Base-by-base conservation (phyloP, 1,139 yeast species). In the Candida buenavistaensis region DNA sequence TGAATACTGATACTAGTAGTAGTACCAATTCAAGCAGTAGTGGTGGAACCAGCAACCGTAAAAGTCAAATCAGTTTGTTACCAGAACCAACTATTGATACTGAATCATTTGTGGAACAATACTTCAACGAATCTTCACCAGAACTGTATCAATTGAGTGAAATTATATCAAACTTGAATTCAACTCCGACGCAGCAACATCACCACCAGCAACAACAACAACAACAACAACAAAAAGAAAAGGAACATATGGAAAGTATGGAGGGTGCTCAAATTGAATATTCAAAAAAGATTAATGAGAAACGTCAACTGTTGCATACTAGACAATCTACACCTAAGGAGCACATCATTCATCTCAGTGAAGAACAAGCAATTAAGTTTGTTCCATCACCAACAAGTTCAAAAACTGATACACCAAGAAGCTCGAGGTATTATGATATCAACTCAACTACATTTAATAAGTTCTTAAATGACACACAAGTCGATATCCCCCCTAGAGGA, bases 401-500 rank as follows among this genome's bases (percentile, higher is more conserved):
- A 14, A 20, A 14, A 9, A 29, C 38, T 13, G 13, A 12, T 6
- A 30, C 44, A 1, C 42, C 44, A 24, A 28, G 44, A 38, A 26
- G 35, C 14, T 33, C 43, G 14, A 15, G 36, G 15, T 40, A 32
- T 19, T 36, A 21, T 17, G 37, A 45, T 11, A 40, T 46, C 12
- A 46, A 46, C 14, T 39, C 41, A 5, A 29, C 27, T 6, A 21
- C 28, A 16, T 53, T 59, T 29, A 48, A 57, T 12, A 51, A 44
- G 11, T 54, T 58, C 20, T 39, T 63, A 22, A 47, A 55, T 26
- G 68, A 62, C 34, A 45, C 62, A 4, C 48, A 62, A 38, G 43
- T 36, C 2, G 63, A 55, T 26, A 68, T 64, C 1, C 72, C 72
- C 3, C 66, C 68, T 1, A 48, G 71, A 36, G 68, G 69, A 1